Percentiles rank a stretch among this genome's conserved stretches.
These are phyloP conservation scores for Trichoderma atroviride DNA, from an alignment of 2,329 filamentous ascomycete species.

Conservation along the genomic window DNA sequence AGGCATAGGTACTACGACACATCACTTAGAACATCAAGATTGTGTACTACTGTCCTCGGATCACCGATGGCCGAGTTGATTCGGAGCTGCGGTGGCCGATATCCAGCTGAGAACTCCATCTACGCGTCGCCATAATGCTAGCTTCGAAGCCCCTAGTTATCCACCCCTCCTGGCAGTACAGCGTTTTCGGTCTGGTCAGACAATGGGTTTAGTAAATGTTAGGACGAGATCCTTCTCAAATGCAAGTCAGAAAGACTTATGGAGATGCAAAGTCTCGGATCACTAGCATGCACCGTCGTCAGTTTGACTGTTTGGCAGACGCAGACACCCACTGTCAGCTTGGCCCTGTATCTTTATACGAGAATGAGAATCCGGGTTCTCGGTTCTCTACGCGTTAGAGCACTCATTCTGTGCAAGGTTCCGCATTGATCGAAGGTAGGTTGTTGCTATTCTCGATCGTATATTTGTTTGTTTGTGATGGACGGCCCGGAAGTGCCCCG, in stretches of 20 bases:
- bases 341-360: neutral
- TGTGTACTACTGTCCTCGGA: neutral
- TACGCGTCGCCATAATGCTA: neutral
- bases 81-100: neutral
- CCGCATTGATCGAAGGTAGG: neutral
- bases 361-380: neutral
- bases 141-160: neutral
- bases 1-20: neutral
- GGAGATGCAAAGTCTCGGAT: neutral
- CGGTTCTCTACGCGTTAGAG: neutral
- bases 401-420: neutral
- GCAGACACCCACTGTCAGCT: neutral
- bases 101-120: neutral
- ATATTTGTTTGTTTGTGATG: neutral
- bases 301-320: neutral
- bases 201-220: neutral
- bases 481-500: neutral
- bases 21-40: neutral
- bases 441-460: neutral
- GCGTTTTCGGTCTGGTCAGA: neutral
- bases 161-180: neutral
- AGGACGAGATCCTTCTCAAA: neutral
- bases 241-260: neutral
- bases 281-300: neutral
- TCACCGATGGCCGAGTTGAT: neutral